Base-by-base conservation (phyloP, 2,329 filamentous ascomycete genomes). In the Penicillium glabrum region DNA sequence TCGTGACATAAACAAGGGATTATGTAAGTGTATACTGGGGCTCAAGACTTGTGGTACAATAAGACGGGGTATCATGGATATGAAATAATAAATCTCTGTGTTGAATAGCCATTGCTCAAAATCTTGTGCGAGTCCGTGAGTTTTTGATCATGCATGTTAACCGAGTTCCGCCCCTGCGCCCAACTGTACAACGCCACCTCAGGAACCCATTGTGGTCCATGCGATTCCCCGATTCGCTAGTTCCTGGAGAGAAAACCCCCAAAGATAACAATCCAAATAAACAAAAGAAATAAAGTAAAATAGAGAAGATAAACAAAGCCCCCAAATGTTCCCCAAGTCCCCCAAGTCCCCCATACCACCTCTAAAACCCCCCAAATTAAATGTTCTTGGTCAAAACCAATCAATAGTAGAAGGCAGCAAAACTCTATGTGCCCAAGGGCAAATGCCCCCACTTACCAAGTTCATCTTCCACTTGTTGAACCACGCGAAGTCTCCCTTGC, bases 1-100 rank as follows among this genome's bases (percentile, higher is more conserved):
- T 69, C 61, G 57, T 62, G 61, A 62, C 57, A 63, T 63, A 63
- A 63, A 63, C 61, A 63, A 63, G 39, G 10, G 39, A 59, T 51
- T 51, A 51, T 51, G 47, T 50, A 50, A 50, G 26, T 19, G n/a
- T 39, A 13, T 31, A 10, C 13, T 3, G 35, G n/a, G 35, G 35
- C 19, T 39, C 35, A 11, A 14, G 31, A 16, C 31, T 33, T 33
- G 31, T 33, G 5, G 5, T 8, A 26, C 26, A 26, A 8, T 1
- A 26, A 26, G 31, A 33, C 31, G 7, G 3, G 31, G 31, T 33
- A 33, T 33, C 31, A 33, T 33, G 31, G 31, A 33, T 33, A 16
- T 7, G 4, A 14, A 31, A 5, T 13, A 13, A 31, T 3, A 13
- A 11, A 13, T 13, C 2, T 31, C 33, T 10, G 27, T 29, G 8